Conservation (phyloP, 495 filamentous ascomycete species). For the Aspergillus biplanus region DNA sequence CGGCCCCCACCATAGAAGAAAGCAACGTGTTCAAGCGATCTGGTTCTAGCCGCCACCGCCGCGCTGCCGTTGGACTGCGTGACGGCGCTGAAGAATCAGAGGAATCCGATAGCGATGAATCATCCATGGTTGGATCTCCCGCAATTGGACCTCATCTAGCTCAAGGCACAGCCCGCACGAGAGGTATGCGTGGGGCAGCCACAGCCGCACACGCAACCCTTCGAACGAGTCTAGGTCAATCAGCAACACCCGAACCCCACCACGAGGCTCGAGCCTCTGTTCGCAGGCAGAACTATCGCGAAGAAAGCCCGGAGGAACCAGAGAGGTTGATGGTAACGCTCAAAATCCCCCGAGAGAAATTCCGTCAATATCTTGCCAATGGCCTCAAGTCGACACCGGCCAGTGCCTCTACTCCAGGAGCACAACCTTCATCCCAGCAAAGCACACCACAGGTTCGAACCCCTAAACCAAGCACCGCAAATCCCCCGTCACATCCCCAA, state of each 20-base stretch:
- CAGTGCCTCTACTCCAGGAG: constrained; percentile 25
- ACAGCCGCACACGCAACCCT: constrained; percentile 76
- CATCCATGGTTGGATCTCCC: constrained; percentile 78
- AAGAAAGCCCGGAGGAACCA: constrained; percentile 71
- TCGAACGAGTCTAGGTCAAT: constrained; percentile 77
- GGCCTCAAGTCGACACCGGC: constrained; percentile 37
- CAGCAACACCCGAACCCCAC: constrained; percentile 83
- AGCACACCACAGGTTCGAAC: constrained; percentile 56
- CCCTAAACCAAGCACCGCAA: constrained; percentile 62
- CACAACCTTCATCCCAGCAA: constrained; percentile 51
- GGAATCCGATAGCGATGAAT: constrained; percentile 85
- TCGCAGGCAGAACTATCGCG: constrained; percentile 64
- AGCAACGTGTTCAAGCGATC: constrained; percentile 82
- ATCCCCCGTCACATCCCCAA: constrained; percentile 54
- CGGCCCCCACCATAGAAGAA: constrained; percentile 77
- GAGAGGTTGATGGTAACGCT: constrained; percentile 72
- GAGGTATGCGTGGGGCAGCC: constrained; percentile 83
- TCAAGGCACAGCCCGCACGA: constrained; percentile 80
- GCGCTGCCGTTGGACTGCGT: constrained; percentile 48
- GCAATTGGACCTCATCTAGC: constrained; percentile 68
- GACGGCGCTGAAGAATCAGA: constrained; percentile 82
- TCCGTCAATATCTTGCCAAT: constrained; percentile 63
- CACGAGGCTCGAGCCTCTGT: constrained; percentile 72
- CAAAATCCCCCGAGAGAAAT: constrained; percentile 62
- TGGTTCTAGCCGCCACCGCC: constrained; percentile 55